Percentiles rank a stretch among this genome's conserved stretches.
These are phyloP conservation scores for Calonectria fujianensis DNA, from an alignment of 2,329 filamentous ascomycete genomes.

Conservation along the genomic window DNA sequence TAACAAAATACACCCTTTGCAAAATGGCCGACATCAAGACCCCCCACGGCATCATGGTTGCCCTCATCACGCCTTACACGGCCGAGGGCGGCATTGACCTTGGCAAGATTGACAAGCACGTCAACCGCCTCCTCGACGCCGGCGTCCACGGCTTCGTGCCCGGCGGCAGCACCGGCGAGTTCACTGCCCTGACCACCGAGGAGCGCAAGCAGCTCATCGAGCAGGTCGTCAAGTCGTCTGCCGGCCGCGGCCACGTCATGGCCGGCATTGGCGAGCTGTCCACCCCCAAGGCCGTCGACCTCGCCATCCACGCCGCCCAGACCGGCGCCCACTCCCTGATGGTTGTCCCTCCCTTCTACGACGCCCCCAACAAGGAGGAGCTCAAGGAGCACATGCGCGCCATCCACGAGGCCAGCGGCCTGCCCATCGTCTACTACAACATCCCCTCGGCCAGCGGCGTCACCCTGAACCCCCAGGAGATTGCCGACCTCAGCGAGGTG, in stretches of 20 bases:
- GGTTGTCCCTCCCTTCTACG: constrained; percentile 71
- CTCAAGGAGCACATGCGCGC: constrained; percentile 62
- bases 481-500: constrained; percentile 65
- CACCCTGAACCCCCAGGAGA: constrained; percentile 62
- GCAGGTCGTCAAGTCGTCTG: constrained; percentile 58
- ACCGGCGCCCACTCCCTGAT: constrained; percentile 64
- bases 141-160: constrained; percentile 71
- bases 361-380: constrained; percentile 62
- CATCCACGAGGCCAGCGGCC: constrained; percentile 61
- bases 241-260: constrained; percentile 64
- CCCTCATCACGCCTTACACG: constrained; percentile 69
- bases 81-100: constrained; percentile 64
- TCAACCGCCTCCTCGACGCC: constrained; percentile 65
- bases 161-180: constrained; percentile 69
- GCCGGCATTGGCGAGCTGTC: constrained; percentile 67
- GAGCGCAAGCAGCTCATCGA: constrained; percentile 68
- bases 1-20: not conserved
- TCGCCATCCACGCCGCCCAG: constrained; percentile 54
- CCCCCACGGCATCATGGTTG: constrained; percentile 67
- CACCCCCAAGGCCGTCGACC: constrained; percentile 57
- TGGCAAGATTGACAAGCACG: constrained; percentile 59
- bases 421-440: constrained; percentile 71
- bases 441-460: constrained; percentile 69
- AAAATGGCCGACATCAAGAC: constrained; percentile 51
- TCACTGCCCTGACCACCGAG: constrained; percentile 64